Evolutionary conservation across 495 filamentous ascomycete genomes (phyloP), one percentile per base, ranked within the genome.

Genomic region (Sordaria brevicollis): DNA sequence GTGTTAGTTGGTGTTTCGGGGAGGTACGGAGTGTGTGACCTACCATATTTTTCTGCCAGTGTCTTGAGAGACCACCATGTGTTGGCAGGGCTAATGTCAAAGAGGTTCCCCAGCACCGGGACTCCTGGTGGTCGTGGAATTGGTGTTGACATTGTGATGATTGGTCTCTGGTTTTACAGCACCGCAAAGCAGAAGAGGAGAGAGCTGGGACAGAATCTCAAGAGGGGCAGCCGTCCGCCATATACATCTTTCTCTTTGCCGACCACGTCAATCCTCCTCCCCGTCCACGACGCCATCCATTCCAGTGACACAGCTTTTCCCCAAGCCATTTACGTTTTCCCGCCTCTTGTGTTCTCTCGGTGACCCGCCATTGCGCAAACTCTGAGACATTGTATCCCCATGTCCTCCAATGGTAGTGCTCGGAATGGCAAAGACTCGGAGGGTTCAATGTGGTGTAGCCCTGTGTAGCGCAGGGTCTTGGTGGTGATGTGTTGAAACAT

Each of bases 101-200:
- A 85, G 41, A 92, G 75, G 74, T 93, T 93, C 1, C 91, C 91
- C 5, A 93, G 73, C 34, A 93, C 69, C 0, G 90, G 90, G 19
- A 92, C 71, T 5, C 89, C 89, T 19, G 86, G 86, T 31, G 90
- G 90, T 69, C 86, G 82, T 10, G 90, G 90, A 69, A 92, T 91
- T 33, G 82, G 78, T 9, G 74, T 76, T 29, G 81, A 76, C 82
- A 83, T 83, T 68, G 33, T 74, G 19, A 4, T 38, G 13, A 49
- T 49, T 0, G 8, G 11, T 15, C 21, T n/a, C 2, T 3, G 17
- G n/a, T 8, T 5, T 19, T 49, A 49, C 41, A 49, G 41, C 41
- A 49, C 11, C 1, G 49, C 1, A 29, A 49, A 57, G 49, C 13
- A 29, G 49, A 57, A 57, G 49, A 57, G 49, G 17, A 31, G 25